Base-by-base conservation (phyloP, 2,329 filamentous ascomycete species). In the Aspergillus felis region DNA sequence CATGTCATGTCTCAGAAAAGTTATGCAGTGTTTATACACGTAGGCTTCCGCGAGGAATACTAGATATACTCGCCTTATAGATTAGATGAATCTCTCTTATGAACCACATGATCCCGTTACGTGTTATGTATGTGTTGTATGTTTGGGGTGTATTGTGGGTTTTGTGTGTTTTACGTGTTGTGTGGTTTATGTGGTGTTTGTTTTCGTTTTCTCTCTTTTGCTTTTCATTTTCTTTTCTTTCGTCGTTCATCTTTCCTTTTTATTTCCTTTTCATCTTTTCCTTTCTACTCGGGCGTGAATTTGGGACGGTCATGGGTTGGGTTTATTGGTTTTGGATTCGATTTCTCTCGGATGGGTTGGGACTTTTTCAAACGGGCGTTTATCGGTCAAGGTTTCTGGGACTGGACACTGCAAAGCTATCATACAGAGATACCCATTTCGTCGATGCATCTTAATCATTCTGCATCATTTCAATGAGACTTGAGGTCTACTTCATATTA, bases 21-120 rank as follows among this genome's bases (percentile, higher is more conserved):
- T 70, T 67, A 54, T 69, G 62, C 61, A 61, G 56, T 65, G 59
- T 68, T 61, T 63, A 70, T 68, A 64, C 57, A 57, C 63, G 70
- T 73, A 73, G 66, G 57, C 66, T 59, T 64, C 61, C 61, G 55
- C 64, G 60, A 64, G 62, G 61, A 61, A 61, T 25, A 56, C 58
- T 66, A 66, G 61, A 66, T 51, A 66, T 57, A 61, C 62, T 59
- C 64, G 61, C 59, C 64, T 64, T 64, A 69, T 72, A 73, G 71
- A 73, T 68, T 71, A 72, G 70, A 72, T 69, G 62, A 72, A 71
- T 71, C 57, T 70, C 65, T 64, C 69, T 66, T 57, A 68, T 69
- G 64, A 70, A 70, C 63, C 63, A 57, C 58, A 71, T 66, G 67
- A 68, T 55, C 61, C 61, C 62, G 63, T 71, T 63, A 63, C 66